Evolutionary conservation across 1,284 basidiomycete genomes (phyloP).

Genomic region (Vanrija sp.): DNA sequence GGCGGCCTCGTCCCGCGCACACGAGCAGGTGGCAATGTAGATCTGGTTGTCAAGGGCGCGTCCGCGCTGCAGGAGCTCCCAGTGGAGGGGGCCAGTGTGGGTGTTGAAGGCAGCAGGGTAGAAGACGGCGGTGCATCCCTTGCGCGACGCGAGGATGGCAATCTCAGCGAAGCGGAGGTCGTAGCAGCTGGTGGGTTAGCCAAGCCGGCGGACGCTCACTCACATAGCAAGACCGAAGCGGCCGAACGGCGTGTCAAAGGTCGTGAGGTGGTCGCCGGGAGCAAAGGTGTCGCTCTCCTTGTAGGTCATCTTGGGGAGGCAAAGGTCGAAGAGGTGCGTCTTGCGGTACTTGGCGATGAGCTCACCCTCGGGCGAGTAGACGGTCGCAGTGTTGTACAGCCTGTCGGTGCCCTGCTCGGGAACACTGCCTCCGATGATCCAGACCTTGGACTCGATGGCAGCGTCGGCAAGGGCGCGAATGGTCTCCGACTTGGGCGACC

Average conservation of each 20-base stretch:
- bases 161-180: slow-evolving; percentile 74
- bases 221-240: slow-evolving; percentile 15
- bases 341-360: slow-evolving; percentile 78
- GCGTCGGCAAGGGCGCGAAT: slow-evolving; percentile 69
- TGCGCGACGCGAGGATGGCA: slow-evolving; percentile 75
- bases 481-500: slow-evolving; percentile 49
- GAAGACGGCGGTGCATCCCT: slow-evolving; percentile 75
- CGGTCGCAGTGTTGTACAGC: slow-evolving; percentile 78
- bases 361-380: slow-evolving; percentile 71
- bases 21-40: slow-evolving; percentile 84
- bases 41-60: slow-evolving; percentile 88
- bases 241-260: slow-evolving; percentile 67
- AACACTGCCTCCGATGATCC: slow-evolving; percentile 83
- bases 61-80: slow-evolving; percentile 79
- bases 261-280: slow-evolving; percentile 65
- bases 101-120: slow-evolving; percentile 85
- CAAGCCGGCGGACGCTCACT: not conserved
- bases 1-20: slow-evolving; percentile 72
- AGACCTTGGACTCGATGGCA: slow-evolving; percentile 68
- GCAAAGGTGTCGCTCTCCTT: slow-evolving; percentile 63
- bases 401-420: slow-evolving; percentile 66
- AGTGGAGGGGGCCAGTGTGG: slow-evolving; percentile 86
- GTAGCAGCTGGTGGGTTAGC: slow-evolving; percentile 7
- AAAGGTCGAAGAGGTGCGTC: slow-evolving; percentile 88
- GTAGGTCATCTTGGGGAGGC: slow-evolving; percentile 88